Percentiles rank a stretch among this genome's conserved stretches.
These are phyloP conservation scores for Niebla homalea DNA, from an alignment of 495 filamentous ascomycete genomes.

Conservation along the genomic window DNA sequence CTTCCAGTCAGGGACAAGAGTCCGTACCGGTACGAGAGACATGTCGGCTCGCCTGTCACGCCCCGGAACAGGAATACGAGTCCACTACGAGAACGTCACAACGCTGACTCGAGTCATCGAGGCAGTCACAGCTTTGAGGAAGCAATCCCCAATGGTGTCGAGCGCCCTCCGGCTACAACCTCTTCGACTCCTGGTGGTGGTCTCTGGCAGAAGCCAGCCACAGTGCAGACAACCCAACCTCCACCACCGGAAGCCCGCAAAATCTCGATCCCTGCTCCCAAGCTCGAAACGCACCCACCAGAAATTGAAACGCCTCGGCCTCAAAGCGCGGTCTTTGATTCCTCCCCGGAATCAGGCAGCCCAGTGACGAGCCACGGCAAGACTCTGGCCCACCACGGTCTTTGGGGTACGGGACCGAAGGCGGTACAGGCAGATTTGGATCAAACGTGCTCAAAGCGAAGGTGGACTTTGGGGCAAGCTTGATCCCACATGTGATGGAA, in stretches of 20 bases:
- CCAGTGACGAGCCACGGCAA: background rate
- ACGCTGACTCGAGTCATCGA: background rate
- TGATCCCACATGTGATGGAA: background rate
- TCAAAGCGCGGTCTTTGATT: background rate
- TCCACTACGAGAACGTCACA: background rate
- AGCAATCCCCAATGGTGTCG: background rate
- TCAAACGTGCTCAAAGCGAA: slow-evolving; percentile 9
- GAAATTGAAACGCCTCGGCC: background rate
- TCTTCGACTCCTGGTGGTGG: slow-evolving; percentile 2
- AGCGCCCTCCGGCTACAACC: slow-evolving; percentile 1
- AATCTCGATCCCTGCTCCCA: background rate
- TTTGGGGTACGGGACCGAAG: slow-evolving; percentile 14
- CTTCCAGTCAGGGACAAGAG: slow-evolving; percentile 11
- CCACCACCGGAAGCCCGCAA: background rate
- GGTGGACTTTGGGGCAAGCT: slow-evolving; percentile 14
- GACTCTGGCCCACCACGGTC: slow-evolving; percentile 8
- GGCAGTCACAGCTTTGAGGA: background rate
- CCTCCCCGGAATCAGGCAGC: too few relatives aligned
- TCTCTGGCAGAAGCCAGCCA: slow-evolving; percentile 15
- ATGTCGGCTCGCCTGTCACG: slow-evolving; percentile 1
- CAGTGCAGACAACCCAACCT: background rate
- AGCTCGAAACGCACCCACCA: background rate
- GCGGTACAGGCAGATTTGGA: slow-evolving; percentile 9
- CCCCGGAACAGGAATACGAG: background rate
- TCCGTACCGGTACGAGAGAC: slow-evolving; percentile 13